Evolutionary conservation across 2,329 filamentous ascomycete genomes (phyloP).

Genomic region (Aspergillus sp.): DNA sequence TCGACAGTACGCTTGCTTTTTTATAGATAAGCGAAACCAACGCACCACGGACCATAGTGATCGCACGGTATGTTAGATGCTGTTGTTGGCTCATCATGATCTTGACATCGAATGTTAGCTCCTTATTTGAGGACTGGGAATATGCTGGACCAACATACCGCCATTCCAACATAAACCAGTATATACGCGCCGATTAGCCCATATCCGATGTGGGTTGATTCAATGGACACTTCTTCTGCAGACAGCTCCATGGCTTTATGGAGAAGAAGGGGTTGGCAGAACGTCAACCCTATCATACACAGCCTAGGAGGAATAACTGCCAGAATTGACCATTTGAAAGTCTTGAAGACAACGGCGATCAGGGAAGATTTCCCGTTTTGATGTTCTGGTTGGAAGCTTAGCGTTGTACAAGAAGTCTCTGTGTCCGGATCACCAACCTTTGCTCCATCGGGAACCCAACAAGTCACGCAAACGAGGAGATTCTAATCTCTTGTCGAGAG

Average conservation of each 20-base stretch:
- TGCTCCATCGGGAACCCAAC: slow-evolving; percentile 41
- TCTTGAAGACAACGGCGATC: slow-evolving; percentile 19
- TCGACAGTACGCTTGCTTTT: slow-evolving; percentile 34
- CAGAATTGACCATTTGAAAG: slow-evolving; percentile 35
- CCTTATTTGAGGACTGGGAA: neutral
- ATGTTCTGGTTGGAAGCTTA: slow-evolving; percentile 12
- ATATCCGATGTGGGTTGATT: slow-evolving; percentile 39
- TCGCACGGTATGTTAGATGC: slow-evolving; percentile 44
- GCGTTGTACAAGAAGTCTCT: neutral
- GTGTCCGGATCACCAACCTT: slow-evolving; percentile 27
- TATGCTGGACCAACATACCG: slow-evolving; percentile 26
- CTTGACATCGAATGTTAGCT: slow-evolving; percentile 20
- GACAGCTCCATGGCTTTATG: slow-evolving; percentile 38
- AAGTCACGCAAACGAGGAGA: slow-evolving; percentile 42
- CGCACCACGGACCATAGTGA: slow-evolving; percentile 45
- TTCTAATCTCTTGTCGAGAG: slow-evolving; percentile 46
- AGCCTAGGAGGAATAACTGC: slow-evolving; percentile 33
- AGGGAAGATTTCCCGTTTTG: neutral
- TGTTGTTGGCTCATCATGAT: slow-evolving; percentile 42
- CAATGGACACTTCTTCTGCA: slow-evolving; percentile 24
- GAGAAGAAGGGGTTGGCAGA: slow-evolving; percentile 41
- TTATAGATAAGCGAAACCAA: slow-evolving; percentile 54
- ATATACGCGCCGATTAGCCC: slow-evolving; percentile 46
- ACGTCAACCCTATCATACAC: slow-evolving; percentile 36
- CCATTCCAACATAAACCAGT: slow-evolving; percentile 45